Evolutionary conservation across 768 basidiomycete species (phyloP).

Genomic region (Collybia nuda): DNA sequence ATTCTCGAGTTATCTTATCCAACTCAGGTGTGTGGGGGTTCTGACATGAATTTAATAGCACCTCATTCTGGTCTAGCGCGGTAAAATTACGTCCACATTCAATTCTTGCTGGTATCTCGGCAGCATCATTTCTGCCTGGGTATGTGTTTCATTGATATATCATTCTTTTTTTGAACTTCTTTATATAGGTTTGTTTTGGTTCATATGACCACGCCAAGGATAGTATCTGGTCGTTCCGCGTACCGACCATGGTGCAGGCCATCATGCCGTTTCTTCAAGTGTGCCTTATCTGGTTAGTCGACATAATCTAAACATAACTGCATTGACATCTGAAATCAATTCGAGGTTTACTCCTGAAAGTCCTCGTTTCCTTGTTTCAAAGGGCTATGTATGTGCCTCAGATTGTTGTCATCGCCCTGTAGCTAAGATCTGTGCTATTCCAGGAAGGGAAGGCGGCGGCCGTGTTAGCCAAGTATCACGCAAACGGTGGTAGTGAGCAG

Average conservation of each 20-base stretch:
- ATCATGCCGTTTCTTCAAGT: conserved; percentile 57
- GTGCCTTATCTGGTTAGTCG: conserved; percentile 44
- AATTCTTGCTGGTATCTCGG: conserved; percentile 79
- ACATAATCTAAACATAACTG: background rate
- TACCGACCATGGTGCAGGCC: conserved; percentile 65
- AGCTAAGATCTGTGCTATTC: background rate
- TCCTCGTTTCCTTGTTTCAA: conserved; percentile 64
- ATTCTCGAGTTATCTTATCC: conserved; percentile 71
- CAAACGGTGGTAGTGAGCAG: conserved; percentile 53
- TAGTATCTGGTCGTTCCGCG: conserved; percentile 62
- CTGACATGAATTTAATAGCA: no score
- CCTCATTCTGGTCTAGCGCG: conserved; percentile 28
- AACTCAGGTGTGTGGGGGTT: conserved; percentile 51
- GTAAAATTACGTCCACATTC: conserved; percentile 64
- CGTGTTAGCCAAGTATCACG: conserved; percentile 75
- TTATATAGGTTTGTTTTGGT: conserved; percentile 38
- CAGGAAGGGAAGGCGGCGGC: conserved; percentile 56
- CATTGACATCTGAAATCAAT: background rate
- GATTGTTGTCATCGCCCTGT: background rate
- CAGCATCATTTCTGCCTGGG: conserved; percentile 58
- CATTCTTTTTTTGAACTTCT: background rate
- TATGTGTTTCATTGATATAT: conserved; percentile 5
- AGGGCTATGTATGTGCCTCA: conserved; percentile 44
- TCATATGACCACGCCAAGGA: conserved; percentile 34
- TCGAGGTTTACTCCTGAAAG: conserved; percentile 69